phyloP scores from a whole-genome alignment of 306 rosid species.

The Rosa rugosa region DNA sequence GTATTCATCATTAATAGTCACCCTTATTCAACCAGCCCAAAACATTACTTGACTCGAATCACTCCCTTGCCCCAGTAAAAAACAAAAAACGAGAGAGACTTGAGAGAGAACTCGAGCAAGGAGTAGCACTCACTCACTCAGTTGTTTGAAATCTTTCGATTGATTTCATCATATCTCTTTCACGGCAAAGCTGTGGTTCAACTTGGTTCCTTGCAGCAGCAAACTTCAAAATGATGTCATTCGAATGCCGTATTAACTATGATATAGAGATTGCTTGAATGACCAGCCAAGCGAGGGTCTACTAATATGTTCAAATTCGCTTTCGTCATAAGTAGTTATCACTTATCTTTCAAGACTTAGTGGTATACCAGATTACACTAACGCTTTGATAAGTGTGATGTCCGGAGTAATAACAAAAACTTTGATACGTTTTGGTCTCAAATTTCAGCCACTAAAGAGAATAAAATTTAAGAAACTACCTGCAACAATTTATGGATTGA shows the following conservation, averaged over 20 bases:
- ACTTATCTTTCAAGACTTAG: conserved; percentile 9
- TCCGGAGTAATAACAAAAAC: too few relatives aligned
- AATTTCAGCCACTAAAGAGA: too few relatives aligned
- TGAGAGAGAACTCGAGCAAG: background rate
- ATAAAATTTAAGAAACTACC: too few relatives aligned
- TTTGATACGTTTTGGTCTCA: too few relatives aligned
- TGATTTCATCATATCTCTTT: background rate
- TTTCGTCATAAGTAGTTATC: conserved; percentile 17
- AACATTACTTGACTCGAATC: background rate
- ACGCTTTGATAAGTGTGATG: too few relatives aligned
- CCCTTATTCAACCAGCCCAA: background rate
- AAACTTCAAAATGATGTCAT: background rate
- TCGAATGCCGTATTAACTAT: background rate
- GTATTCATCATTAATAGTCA: background rate
- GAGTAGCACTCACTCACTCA: background rate
- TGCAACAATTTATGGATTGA: too few relatives aligned
- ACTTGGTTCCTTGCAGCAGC: background rate
- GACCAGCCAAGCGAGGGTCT: conserved; percentile 10
- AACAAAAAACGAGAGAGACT: background rate
- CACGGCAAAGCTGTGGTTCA: conserved; percentile 8
- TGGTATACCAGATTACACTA: background rate
- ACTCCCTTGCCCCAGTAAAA: background rate
- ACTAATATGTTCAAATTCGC: conserved; percentile 1
- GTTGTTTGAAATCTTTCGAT: background rate
- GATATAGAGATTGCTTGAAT: conserved; percentile 17